phyloP scores from a whole-genome alignment of 805 yeast genomes.

The Nakazawaea wickerhamii region DNA sequence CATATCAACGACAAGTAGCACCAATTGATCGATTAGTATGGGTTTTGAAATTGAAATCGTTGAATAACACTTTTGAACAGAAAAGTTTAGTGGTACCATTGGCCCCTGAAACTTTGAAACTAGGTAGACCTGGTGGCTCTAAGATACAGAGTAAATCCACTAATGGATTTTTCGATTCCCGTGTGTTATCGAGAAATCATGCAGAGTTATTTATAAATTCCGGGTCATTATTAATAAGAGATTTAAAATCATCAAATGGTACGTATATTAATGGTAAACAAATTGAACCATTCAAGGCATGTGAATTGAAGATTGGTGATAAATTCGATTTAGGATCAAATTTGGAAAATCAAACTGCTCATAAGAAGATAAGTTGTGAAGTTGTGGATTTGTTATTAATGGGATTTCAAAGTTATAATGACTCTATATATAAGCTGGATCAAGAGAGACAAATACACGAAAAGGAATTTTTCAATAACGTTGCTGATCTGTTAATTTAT shows the following conservation, averaged over 20 bases:
- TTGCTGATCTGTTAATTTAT: constrained; percentile 30
- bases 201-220: constrained; percentile 82
- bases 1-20: constrained; percentile 7
- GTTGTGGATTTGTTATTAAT: constrained; percentile 69
- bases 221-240: constrained; percentile 61
- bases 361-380: constrained; percentile 79
- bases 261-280: constrained; percentile 81
- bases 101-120: constrained; percentile 73
- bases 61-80: constrained; percentile 77
- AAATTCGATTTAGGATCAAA: constrained; percentile 92
- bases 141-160: constrained; percentile 53
- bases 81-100: constrained; percentile 78
- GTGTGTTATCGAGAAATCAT: constrained; percentile 90
- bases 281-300: constrained; percentile 55
- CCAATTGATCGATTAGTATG: constrained; percentile 36
- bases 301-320: constrained; percentile 73
- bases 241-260: constrained; percentile 89
- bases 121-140: constrained; percentile 85
- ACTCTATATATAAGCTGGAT: constrained; percentile 20
- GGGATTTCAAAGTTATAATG: constrained; percentile 30
- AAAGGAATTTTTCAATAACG: constrained; percentile 27
- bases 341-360: constrained; percentile 62
- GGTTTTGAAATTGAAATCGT: constrained; percentile 65
- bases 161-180: constrained; percentile 91
- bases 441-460: constrained; percentile 11